These are phyloP conservation scores for Aaosphaeria arxii DNA, from an alignment of 2,329 filamentous ascomycete species.

Conservation along the genomic window DNA sequence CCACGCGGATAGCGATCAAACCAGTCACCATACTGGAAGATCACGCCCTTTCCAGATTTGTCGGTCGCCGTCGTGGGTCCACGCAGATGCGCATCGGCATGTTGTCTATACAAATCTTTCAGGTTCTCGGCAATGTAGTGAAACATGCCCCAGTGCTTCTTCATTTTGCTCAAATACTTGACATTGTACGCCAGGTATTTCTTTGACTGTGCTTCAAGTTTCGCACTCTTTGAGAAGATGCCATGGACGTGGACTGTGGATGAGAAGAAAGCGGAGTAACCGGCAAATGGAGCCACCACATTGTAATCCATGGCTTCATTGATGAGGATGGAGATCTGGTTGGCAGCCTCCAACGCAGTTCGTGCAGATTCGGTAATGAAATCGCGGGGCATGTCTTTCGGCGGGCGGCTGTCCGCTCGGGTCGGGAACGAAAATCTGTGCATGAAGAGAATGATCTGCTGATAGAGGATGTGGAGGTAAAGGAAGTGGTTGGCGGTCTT, in stretches of 20 bases:
- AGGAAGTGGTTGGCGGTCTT: constrained; percentile 87
- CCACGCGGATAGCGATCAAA: constrained; percentile 93
- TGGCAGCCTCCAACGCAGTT: constrained; percentile 78
- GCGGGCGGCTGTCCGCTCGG: constrained; percentile 61
- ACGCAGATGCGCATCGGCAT: constrained; percentile 74
- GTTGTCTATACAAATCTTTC: constrained; percentile 81
- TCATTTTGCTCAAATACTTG: constrained; percentile 89
- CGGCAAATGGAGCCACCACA: constrained; percentile 86
- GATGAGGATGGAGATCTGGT: constrained; percentile 79
- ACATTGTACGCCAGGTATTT: constrained; percentile 84
- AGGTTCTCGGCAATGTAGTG: constrained; percentile 94
- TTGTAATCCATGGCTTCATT: constrained; percentile 76
- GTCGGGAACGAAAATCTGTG: constrained; percentile 79
- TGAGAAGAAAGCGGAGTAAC: constrained; percentile 90
- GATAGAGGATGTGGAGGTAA: constrained; percentile 84
- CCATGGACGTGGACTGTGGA: constrained; percentile 93
- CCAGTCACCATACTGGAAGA: constrained; percentile 98
- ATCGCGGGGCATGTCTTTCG: constrained; percentile 69
- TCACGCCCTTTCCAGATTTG: constrained; percentile 44
- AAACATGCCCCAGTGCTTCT: constrained; percentile 98
- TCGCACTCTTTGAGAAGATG: constrained; percentile 79
- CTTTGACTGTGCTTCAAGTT: constrained; percentile 74
- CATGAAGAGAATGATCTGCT: constrained; percentile 87
- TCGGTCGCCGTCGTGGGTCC: constrained; percentile 49
- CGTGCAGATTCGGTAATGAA: constrained; percentile 75